These are phyloP conservation scores for Colletotrichum kahawae DNA, from an alignment of 2,329 filamentous ascomycete genomes.

Conservation along the genomic window DNA sequence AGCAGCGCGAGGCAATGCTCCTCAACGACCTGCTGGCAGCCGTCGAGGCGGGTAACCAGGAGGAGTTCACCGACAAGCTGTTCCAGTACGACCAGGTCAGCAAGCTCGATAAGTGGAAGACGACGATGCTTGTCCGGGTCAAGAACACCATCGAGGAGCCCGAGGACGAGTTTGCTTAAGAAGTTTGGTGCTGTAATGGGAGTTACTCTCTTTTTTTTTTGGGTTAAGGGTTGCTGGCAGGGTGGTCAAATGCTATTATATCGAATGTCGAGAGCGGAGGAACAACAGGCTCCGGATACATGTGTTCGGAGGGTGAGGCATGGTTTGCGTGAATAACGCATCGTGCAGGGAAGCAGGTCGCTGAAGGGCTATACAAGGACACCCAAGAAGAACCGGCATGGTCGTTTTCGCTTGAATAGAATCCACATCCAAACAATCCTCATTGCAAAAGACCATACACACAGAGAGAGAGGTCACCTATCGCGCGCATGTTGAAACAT, in stretches of 20 bases:
- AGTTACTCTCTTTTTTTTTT: not conserved
- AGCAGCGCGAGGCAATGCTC: slow-evolving; percentile 81
- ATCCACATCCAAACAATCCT: not conserved
- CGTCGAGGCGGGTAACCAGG: slow-evolving; percentile 79
- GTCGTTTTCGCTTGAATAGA: slow-evolving; percentile 7
- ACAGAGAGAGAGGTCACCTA: not conserved
- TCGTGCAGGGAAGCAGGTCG: not conserved
- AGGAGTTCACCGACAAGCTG: slow-evolving; percentile 83
- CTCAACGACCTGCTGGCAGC: slow-evolving; percentile 77
- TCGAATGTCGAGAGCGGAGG: not conserved
- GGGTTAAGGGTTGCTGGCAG: not conserved
- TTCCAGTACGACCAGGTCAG: slow-evolving; percentile 92
- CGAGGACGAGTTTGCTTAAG: slow-evolving; percentile 47
- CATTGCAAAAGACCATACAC: not conserved
- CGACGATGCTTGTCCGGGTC: slow-evolving; percentile 78
- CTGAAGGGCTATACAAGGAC: not conserved
- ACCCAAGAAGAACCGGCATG: not conserved
- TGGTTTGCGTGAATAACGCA: not conserved
- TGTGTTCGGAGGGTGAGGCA: not conserved
- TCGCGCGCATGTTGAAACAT: not conserved
- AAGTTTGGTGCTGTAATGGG: not conserved
- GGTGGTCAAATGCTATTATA: not conserved
- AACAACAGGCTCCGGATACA: not conserved
- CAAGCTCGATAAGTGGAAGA: slow-evolving; percentile 98
- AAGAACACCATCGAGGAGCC: slow-evolving; percentile 79